Percentiles rank a stretch among this genome's conserved stretches.
phyloP scores from a whole-genome alignment of 1,284 basidiomycete species.

The Fomitopsis palustris region DNA sequence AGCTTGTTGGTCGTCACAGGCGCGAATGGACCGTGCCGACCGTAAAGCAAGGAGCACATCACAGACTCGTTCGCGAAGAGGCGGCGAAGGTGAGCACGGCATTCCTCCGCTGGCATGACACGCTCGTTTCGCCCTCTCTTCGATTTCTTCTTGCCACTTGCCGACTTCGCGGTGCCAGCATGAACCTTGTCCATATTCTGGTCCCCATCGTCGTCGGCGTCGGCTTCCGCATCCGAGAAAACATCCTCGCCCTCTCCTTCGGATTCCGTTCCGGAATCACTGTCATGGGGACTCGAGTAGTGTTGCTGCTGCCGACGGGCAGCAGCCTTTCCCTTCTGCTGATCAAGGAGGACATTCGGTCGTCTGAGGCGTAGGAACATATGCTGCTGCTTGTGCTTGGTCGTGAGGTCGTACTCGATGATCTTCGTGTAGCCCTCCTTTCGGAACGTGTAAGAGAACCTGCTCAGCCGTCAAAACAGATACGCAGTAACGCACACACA shows the following conservation, averaged over 20 bases:
- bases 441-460: slow-evolving; percentile 83
- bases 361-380: slow-evolving; percentile 52
- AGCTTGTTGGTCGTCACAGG: slow-evolving; percentile 50
- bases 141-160: slow-evolving; percentile 76
- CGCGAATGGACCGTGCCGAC: slow-evolving; percentile 87
- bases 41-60: slow-evolving; percentile 87
- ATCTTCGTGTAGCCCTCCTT: slow-evolving; percentile 96
- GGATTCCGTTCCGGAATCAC: slow-evolving; percentile 47
- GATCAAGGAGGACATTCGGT: slow-evolving; percentile 65
- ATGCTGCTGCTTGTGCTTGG: slow-evolving; percentile 76
- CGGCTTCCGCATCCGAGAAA: neutral
- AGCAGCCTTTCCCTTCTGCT: slow-evolving; percentile 36
- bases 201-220: neutral
- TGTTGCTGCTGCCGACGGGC: slow-evolving; percentile 3
- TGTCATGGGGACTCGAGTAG: slow-evolving; percentile 19
- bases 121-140: slow-evolving; percentile 81
- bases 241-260: slow-evolving; percentile 26
- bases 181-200: neutral
- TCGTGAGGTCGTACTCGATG: slow-evolving; percentile 86
- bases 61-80: slow-evolving; percentile 84
- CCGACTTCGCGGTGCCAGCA: slow-evolving; percentile 48
- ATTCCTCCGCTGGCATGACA: slow-evolving; percentile 88
- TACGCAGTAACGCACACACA: neutral
- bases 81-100: slow-evolving; percentile 87
- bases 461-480: slow-evolving; percentile 28